Evolutionary conservation across 2,329 filamentous ascomycete genomes (phyloP).

Genomic region (Trichoderma breve): DNA sequence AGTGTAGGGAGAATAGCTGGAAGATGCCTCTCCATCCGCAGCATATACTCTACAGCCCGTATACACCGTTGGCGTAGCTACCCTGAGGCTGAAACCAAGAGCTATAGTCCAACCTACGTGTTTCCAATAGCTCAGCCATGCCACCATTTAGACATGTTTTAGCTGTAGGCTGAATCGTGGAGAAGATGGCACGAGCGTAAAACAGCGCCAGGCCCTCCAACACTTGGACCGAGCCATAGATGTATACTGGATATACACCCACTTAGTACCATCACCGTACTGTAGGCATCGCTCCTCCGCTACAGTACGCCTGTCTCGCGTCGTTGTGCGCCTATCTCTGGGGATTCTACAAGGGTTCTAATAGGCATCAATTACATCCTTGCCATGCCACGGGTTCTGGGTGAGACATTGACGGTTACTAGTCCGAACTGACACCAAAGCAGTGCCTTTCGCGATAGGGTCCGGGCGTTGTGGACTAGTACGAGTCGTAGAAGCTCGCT

Average conservation of each 20-base stretch:
- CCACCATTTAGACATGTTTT: not conserved
- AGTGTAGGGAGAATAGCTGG: not conserved
- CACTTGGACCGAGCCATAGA: not conserved
- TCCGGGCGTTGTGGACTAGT: not conserved
- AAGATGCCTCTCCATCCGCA: not conserved
- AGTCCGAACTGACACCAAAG: not conserved
- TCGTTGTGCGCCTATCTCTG: not conserved
- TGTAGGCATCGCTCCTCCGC: not conserved
- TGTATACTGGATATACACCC: not conserved
- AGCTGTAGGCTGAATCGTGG: slow-evolving; percentile 4
- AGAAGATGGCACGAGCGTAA: slow-evolving; percentile 6
- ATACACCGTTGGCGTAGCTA: not conserved
- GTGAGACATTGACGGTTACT: not conserved
- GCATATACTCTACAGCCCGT: not conserved
- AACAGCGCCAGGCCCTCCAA: not conserved
- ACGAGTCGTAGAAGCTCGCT: not conserved
- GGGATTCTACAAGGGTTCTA: not conserved
- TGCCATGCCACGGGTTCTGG: not conserved
- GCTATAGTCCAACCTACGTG: not conserved
- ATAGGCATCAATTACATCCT: not conserved
- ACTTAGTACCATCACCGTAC: not conserved
- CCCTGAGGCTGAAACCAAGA: not conserved
- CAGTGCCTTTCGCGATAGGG: not conserved
- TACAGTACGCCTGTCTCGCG: not conserved
- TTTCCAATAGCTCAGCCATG: not conserved